Percentiles rank a stretch among this genome's conserved stretches.
Evolutionary conservation across 2,329 filamentous ascomycete species (phyloP).

Genomic region (Fusarium phyllophilum): DNA sequence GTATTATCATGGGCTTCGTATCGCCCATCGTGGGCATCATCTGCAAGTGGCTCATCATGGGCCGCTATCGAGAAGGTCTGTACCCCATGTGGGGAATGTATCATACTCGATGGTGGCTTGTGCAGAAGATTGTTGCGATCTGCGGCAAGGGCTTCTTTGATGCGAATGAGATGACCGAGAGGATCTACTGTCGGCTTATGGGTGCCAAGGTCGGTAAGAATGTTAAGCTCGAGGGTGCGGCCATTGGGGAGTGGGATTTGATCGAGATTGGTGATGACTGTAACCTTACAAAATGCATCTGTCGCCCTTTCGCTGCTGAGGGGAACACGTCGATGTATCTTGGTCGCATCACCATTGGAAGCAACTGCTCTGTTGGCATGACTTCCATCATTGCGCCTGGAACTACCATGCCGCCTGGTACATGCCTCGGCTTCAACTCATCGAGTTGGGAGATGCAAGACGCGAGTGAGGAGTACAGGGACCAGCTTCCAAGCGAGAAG

Average conservation of each 20-base stretch:
- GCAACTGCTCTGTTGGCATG: not conserved
- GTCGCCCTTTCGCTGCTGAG: slow-evolving; percentile 4
- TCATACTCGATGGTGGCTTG: slow-evolving; percentile 16
- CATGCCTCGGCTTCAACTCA: slow-evolving; percentile 11
- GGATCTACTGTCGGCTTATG: not conserved
- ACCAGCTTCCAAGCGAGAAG: slow-evolving; percentile 4
- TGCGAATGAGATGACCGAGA: not conserved
- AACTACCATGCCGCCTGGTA: not conserved
- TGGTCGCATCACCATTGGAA: not conserved
- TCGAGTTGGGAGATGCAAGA: slow-evolving; percentile 15
- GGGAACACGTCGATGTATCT: slow-evolving; percentile 16
- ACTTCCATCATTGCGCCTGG: slow-evolving; percentile 2
- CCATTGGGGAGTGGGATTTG: not conserved
- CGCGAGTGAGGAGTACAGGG: not conserved
- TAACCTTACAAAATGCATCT: not conserved
- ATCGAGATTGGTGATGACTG: not conserved
- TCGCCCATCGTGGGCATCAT: not conserved
- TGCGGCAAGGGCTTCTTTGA: not conserved
- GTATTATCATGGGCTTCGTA: not conserved
- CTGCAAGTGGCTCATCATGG: slow-evolving; percentile 8
- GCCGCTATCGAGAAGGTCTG: not conserved
- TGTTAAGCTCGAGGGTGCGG: not conserved
- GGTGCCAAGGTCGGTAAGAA: not conserved
- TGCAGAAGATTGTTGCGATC: slow-evolving; percentile 8
- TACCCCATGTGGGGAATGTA: slow-evolving; percentile 14